Evolutionary conservation across 2,329 filamentous ascomycete genomes (phyloP).

Genomic region (Sclerotinia sclerotiorum): DNA sequence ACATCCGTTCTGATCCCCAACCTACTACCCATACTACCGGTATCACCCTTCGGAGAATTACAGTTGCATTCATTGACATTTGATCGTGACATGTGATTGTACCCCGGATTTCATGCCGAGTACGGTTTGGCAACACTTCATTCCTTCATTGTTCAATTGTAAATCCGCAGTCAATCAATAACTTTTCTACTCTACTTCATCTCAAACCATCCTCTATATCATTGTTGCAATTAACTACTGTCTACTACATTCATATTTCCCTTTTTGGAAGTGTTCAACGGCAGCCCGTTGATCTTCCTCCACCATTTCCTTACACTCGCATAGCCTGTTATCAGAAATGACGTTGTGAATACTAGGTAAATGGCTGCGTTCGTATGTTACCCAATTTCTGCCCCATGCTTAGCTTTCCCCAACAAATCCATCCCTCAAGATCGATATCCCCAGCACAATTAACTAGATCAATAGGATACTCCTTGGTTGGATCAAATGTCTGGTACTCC

Average conservation of each 20-base stretch:
- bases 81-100: slow-evolving; percentile 23
- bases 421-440: not conserved
- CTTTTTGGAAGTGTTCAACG: not conserved
- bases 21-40: no score
- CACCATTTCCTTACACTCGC: slow-evolving; percentile 2
- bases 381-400: slow-evolving; percentile 23
- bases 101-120: slow-evolving; percentile 20
- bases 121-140: not conserved
- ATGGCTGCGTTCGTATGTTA: slow-evolving; percentile 42
- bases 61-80: not conserved
- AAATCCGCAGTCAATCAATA: not conserved
- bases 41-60: no score
- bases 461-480: slow-evolving; percentile 42
- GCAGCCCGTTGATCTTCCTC: not conserved
- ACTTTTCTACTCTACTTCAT: not conserved
- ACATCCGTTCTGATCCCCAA: no score
- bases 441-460: slow-evolving; percentile 25
- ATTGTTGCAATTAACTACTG: not conserved
- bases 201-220: not conserved
- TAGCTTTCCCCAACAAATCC: slow-evolving; percentile 14
- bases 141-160: slow-evolving; percentile 8
- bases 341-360: slow-evolving; percentile 35
- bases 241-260: not conserved
- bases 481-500: slow-evolving; percentile 40
- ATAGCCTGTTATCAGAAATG: slow-evolving; percentile 35